Percentiles rank a stretch among this genome's conserved stretches.
phyloP scores from a whole-genome alignment of 1,284 basidiomycete genomes.

The Ganoderma meredithae region DNA sequence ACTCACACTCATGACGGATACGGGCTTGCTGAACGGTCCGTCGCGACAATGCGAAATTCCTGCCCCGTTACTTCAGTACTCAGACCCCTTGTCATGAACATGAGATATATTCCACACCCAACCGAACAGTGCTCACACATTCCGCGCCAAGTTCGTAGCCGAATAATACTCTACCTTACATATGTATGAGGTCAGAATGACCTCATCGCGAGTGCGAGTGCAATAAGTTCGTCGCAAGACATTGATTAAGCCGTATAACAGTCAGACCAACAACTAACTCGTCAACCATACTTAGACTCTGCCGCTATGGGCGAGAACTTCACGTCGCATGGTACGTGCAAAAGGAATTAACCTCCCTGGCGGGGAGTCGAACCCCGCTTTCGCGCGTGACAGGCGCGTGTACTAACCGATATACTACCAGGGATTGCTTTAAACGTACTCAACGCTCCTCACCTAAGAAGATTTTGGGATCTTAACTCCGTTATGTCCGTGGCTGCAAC shows the following conservation, averaged over 20 bases:
- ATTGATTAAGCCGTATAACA: no score
- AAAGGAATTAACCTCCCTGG: conserved; percentile 40
- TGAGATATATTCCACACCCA: background rate
- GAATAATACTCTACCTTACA: background rate
- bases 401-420: conserved; percentile 35
- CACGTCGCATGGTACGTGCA: no score
- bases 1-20: background rate
- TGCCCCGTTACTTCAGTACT: background rate
- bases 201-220: background rate
- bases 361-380: conserved; percentile 54
- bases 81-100: background rate
- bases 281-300: no score
- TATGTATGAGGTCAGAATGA: conserved; percentile 3
- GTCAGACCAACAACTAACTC: no score
- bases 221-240: no score
- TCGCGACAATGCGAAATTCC: background rate
- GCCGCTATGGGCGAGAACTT: no score
- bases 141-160: background rate
- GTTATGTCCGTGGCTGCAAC: no score
- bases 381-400: conserved; percentile 44
- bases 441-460: no score
- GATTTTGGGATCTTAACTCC: no score
- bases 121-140: background rate
- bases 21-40: background rate
- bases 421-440: conserved; percentile 2